Evolutionary conservation across 2,329 filamentous ascomycete species (phyloP).

Genomic region (Colletotrichum godetiae): DNA sequence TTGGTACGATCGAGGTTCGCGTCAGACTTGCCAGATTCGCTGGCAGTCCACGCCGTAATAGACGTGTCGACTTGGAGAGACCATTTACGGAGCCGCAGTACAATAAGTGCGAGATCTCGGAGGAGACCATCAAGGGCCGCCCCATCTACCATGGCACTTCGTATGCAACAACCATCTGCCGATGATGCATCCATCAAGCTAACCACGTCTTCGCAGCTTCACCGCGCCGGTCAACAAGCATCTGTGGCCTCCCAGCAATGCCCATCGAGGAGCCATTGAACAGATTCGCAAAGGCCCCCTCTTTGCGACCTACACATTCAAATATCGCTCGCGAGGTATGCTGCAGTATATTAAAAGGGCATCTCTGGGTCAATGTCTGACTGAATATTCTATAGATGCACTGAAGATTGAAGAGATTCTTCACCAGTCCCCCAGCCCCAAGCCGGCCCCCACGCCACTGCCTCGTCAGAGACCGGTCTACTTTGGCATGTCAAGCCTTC

Average conservation of each 20-base stretch:
- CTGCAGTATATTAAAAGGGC: background rate
- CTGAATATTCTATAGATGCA: slow-evolving; percentile 38
- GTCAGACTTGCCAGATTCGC: slow-evolving; percentile 10
- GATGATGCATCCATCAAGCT: background rate
- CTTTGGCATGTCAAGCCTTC: background rate
- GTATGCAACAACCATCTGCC: slow-evolving; percentile 36
- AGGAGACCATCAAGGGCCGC: slow-evolving; percentile 48
- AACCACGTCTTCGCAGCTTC: background rate
- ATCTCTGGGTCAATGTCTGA: background rate
- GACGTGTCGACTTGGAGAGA: background rate
- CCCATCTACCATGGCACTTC: slow-evolving; percentile 46
- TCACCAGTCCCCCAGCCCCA: slow-evolving; percentile 39
- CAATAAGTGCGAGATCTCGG: slow-evolving; percentile 41
- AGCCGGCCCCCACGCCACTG: slow-evolving; percentile 36
- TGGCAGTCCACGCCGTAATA: background rate
- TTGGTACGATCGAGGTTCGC: slow-evolving; percentile 44
- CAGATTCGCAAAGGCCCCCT: slow-evolving; percentile 33
- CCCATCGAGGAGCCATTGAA: background rate
- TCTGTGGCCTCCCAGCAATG: background rate
- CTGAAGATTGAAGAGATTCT: slow-evolving; percentile 46
- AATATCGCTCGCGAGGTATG: slow-evolving; percentile 46
- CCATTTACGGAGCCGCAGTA: slow-evolving; percentile 11
- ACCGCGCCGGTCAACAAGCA: background rate
- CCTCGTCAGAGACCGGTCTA: slow-evolving; percentile 15
- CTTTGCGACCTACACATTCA: slow-evolving; percentile 44